Evolutionary conservation across 2,329 filamentous ascomycete species (phyloP), one percentile per base, ranked within the genome.

Genomic region (Claviceps digitariae): DNA sequence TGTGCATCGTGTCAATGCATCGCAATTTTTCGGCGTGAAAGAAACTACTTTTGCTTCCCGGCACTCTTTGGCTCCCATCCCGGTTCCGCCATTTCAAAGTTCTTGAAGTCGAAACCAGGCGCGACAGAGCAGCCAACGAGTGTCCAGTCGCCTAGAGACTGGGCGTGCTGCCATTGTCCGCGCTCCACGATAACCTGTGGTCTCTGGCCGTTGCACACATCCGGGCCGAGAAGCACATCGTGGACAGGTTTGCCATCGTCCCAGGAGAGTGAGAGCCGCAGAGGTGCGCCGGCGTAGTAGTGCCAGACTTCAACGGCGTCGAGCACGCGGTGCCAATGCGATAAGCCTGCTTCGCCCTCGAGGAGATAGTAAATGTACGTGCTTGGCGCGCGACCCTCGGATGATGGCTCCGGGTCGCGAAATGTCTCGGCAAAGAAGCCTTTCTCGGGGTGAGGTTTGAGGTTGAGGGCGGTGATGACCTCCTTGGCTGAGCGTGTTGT

Each of bases 291-390:
- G 9, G 73, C 75, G 50, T 78, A 78, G 64, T 74, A 70, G 58
- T 79, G 76, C 76, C 76, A 78, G 9, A 75, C 62, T 59, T 78
- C 74, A 40, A 64, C 71, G 2, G 71, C 70, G 53, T 76, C 73
- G 9, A 64, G 57, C 49, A 75, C 69, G 52, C 72, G 72, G 61
- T 78, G 75, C 75, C 74, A 78, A 54, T 69, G 61, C 4, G 75
- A 78, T 20, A 67, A 57, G 0, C 72, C 69, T 1, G 57, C 62
- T 8, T 62, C 56, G 36, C 72, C 71, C 52, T 77, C 70, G 5
- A 78, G 70, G 0, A 78, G 68, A 58, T 78, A 78, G 64, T 78
- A 78, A 59, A 77, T 78, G 49, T 67, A 68, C 1, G 75, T 77
- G 63, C 72, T 75, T 53, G 65, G 54, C 1, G 74, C 71, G 53